A percentile compares a stretch with the other conserved stretches of the same genome.
phyloP scores from a whole-genome alignment of 768 basidiomycete genomes.

The Podaxis sp. region DNA sequence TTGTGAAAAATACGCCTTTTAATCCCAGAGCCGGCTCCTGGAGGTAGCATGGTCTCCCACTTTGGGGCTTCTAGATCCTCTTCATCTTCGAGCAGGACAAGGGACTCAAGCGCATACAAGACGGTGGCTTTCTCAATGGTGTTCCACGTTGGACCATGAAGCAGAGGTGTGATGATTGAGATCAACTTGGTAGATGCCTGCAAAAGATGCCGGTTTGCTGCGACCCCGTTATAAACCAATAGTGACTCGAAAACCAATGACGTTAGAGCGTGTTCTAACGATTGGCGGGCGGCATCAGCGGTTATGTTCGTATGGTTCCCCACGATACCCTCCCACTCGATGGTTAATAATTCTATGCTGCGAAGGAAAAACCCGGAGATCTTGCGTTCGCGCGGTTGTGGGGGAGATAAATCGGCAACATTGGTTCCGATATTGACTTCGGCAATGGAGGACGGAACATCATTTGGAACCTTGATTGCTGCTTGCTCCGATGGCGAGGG shows the following conservation, averaged over 20 bases:
- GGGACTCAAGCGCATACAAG: conserved; percentile 62
- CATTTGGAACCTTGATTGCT: neutral
- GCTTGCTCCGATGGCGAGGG: conserved; percentile 35
- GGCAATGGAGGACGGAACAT: neutral
- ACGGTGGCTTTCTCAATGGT: conserved; percentile 64
- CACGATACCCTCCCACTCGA: conserved; percentile 44
- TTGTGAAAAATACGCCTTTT: conserved; percentile 48
- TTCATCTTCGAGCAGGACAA: conserved; percentile 38
- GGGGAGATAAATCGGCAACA: conserved; percentile 37
- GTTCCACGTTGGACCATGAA: conserved; percentile 53
- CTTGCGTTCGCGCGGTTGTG: conserved; percentile 59
- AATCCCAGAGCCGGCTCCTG: conserved; percentile 59
- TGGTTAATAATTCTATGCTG: conserved; percentile 49
- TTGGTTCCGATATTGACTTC: conserved; percentile 10
- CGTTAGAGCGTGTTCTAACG: conserved; percentile 67
- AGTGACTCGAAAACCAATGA: conserved; percentile 70
- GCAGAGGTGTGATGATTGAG: conserved; percentile 32
- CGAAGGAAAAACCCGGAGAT: conserved; percentile 64
- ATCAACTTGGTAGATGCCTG: conserved; percentile 60
- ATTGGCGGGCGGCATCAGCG: conserved; percentile 63
- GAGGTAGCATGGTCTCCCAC: conserved; percentile 47
- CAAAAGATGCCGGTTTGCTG: conserved; percentile 59
- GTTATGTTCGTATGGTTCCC: conserved; percentile 40
- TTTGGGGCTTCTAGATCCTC: conserved; percentile 27
- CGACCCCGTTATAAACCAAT: conserved; percentile 63